Base-by-base conservation (phyloP, 2,329 filamentous ascomycete genomes). In the Fonsecaea erecta region DNA sequence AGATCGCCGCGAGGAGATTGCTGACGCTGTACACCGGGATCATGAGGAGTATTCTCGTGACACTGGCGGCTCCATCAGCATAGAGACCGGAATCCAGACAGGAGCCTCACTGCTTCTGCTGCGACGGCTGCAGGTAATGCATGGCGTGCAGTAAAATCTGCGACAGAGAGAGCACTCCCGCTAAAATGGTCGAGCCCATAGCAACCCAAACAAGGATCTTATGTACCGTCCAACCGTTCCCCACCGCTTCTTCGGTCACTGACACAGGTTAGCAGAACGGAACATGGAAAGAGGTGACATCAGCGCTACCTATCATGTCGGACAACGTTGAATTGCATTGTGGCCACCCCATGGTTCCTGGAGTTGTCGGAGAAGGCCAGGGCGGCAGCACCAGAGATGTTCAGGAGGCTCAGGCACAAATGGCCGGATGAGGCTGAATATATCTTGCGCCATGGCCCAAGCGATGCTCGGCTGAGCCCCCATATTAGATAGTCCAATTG, bases 41-140 rank as follows among this genome's bases (percentile, higher is more conserved):
- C 91, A 96, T 94, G 75, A 93, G 88, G 28, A 96, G 84, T 70
- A 96, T 94, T 55, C 92, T 90, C 72, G 96, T 93, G 73, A 95
- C 93, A 75, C 18, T 48, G 43, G 21, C 21, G 8, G 21, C 21
- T 21, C 18, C 7, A 48, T 24, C 14, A 24, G 43, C 21, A 12
- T 8, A 12, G 43, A 11, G 43, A 18, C 24, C 21, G 3, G 12
- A 18, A 24, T 48, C 1, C 14, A 26, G 43, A 48, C 18, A 11
- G 43, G 12, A 11, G 43, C 11, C 43, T 48, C 43, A 48, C 43
- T 88, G 84, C 72, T 82, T 83, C 73, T 88, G 86, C 74, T 88
- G 84, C 66, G 79, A 80, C 9, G 85, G 85, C 73, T 82, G 83
- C 63, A 82, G 79, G 76, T 88, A 88, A 73, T 88, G 86, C 12